Percentiles rank a stretch among this genome's conserved stretches.
phyloP scores from a whole-genome alignment of 768 basidiomycete species.

The Gymnopilus junonius region DNA sequence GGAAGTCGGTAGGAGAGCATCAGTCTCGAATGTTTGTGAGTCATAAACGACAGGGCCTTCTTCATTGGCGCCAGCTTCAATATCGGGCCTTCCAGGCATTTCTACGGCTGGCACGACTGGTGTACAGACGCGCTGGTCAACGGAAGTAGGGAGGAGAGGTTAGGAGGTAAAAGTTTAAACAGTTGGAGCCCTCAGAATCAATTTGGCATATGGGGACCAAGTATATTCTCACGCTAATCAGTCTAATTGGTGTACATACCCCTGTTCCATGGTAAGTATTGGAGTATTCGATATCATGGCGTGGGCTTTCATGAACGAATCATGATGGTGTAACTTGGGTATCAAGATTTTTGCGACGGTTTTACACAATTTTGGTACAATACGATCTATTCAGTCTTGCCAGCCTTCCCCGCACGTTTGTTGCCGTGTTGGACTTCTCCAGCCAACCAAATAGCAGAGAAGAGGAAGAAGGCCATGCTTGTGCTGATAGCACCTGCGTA shows the following conservation, averaged over 20 bases:
- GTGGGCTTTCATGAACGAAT: too few species aligned
- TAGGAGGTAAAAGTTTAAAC: neutral
- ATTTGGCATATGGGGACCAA: neutral
- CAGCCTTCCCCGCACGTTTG: constrained; percentile 43
- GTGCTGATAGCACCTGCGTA: constrained; percentile 92
- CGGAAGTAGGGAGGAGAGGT: neutral
- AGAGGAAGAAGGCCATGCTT: constrained; percentile 81
- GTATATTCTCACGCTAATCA: neutral
- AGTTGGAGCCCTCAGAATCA: neutral
- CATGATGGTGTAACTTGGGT: constrained; percentile 1
- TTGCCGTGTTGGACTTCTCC: constrained; percentile 74
- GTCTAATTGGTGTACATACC: too few species aligned
- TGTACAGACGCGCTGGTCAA: neutral
- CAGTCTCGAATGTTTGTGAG: constrained; percentile 28
- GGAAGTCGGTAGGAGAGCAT: constrained; percentile 31
- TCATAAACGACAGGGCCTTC: constrained; percentile 11
- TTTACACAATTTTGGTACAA: constrained; percentile 19
- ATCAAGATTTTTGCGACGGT: constrained; percentile 11
- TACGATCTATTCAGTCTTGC: constrained; percentile 47
- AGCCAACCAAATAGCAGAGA: constrained; percentile 86
- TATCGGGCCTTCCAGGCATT: constrained; percentile 17
- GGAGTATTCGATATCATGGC: too few species aligned
- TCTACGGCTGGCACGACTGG: neutral
- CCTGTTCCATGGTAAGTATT: too few species aligned
- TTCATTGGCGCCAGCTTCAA: constrained; percentile 13